Evolutionary conservation across 2,329 filamentous ascomycete species (phyloP), one percentile per base, ranked within the genome.

Genomic region (Penicillium sp.): DNA sequence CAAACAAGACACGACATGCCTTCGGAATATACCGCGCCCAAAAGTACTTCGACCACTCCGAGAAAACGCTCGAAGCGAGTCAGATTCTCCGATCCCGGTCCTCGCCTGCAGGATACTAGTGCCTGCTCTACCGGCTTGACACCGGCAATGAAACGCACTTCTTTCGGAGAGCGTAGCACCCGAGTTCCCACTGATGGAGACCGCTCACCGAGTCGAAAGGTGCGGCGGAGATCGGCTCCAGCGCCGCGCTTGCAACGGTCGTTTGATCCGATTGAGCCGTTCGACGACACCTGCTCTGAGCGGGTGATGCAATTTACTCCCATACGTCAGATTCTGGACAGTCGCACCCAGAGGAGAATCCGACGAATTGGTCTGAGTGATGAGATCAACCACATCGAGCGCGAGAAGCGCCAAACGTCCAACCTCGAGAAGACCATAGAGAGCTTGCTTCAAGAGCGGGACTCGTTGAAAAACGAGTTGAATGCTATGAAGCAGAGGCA

Each of bases 31-130:
- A 20, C 32, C 32, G 28, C 33, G 15, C 29, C 46, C 27, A 47
- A 42, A 31, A 1, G n/a, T 31, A 23, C 41, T 20, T 38, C 40
- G 15, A 37, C 18, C n/a, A 70, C 67, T 24, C 66, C 70, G 3
- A 62, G 57, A 31, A 69, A 61, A 57, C 54, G 61, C 12, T 63
- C 62, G 32, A 77, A 77, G 54, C 69, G 64, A 54, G 70, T 74
- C 31, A 72, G 75, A 24, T 75, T 76, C 56, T 76, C 75, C 1
- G 72, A 75, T 43, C 69, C 72, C 5, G 68, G 68, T 6, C 65
- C 66, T 37, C 58, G 52, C 28, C 33, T 63, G 28, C 60, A 63
- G 15, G 44, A 60, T 28, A 43, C 46, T 40, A 47, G 47, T 5
- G 31, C 47, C 31, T 46, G 47, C 23, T 69, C 70, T 1, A 76